Base-by-base conservation (phyloP, 805 yeast genomes). In the Lachancea quebecensis region DNA sequence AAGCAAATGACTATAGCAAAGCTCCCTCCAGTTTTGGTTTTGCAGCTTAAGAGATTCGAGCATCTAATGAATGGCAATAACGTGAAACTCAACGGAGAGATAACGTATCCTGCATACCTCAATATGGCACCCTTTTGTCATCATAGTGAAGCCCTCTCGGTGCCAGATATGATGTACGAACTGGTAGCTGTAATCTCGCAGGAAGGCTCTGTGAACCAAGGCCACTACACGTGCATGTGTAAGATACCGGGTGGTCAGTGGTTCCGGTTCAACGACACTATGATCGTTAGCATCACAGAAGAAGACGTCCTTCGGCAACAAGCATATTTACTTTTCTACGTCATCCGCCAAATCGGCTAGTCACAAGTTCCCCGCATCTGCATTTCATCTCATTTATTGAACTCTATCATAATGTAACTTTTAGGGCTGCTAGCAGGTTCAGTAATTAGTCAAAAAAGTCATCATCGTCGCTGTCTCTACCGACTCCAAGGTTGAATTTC, bases 141-240 rank as follows among this genome's bases (percentile, higher is more conserved):
- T 46, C 38, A 35, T 7, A 53, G 48, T 14, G 47, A 45, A 12
- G 10, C 43, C 7, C 42, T 30, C n/a, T 47, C 44, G 25, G 53
- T 56, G 28, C 68, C 72, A 28, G 65, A 71, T 43, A 58, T 76
- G n/a, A 65, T 79, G 1, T 91, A 85, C 64, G 96, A 91, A 64
- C 72, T 93, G 35, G 88, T 81, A 65, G 96, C 91, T 1, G 78
- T 90, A 29, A 83, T 93, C 9, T 80, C 88, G 55, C 99, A 93
- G 63, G 81, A 80, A 30, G 99, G 99, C 1, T 81, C 91, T 15
- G 93, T 91, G 6, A 88, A 88, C 60, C 93, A 97, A 1, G 99
- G 99, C 10, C 99, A 93, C 64, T 93, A 93, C 62, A 75, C 90
- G 11, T 82, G 93, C 14, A 73, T 82, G 56, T 76, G 86, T 49